These are phyloP conservation scores for Actinidia arguta DNA, from an alignment of 179 eudicot genomes.

Conservation along the genomic window DNA sequence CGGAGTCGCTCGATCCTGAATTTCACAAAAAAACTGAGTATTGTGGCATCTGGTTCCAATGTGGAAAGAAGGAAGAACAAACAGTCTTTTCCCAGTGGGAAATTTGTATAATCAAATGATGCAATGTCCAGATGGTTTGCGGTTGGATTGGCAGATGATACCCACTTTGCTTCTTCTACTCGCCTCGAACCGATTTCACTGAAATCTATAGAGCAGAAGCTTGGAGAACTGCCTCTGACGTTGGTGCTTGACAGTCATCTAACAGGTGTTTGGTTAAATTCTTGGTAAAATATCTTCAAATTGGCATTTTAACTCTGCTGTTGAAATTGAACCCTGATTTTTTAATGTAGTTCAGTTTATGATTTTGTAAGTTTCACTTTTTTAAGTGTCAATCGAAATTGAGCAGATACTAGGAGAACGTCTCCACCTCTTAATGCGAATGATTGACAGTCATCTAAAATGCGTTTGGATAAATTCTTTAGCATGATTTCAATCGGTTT, in stretches of 20 bases:
- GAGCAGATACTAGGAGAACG: no score
- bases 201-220: not conserved
- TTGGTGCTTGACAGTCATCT: slow-evolving; percentile 17
- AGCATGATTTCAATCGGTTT: no score
- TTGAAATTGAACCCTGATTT: no score
- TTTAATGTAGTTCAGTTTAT: no score
- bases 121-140: slow-evolving; percentile 21
- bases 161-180: not conserved
- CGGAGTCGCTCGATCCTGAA: slow-evolving; percentile 16
- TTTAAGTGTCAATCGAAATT: no score
- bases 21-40: slow-evolving; percentile 15
- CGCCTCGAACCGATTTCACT: slow-evolving; percentile 15
- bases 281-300: not conserved
- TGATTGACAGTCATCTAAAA: no score
- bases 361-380: no score
- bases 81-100: not conserved
- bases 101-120: slow-evolving; percentile 9
- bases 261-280: not conserved
- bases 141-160: slow-evolving; percentile 21
- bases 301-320: not conserved
- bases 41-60: not conserved
- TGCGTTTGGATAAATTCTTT: no score
- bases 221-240: slow-evolving; percentile 17
- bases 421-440: no score
- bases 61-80: not conserved